These are phyloP conservation scores for Mortierella sp. DNA, from an alignment of 371 early-diverging fungal species.

Conservation along the genomic window DNA sequence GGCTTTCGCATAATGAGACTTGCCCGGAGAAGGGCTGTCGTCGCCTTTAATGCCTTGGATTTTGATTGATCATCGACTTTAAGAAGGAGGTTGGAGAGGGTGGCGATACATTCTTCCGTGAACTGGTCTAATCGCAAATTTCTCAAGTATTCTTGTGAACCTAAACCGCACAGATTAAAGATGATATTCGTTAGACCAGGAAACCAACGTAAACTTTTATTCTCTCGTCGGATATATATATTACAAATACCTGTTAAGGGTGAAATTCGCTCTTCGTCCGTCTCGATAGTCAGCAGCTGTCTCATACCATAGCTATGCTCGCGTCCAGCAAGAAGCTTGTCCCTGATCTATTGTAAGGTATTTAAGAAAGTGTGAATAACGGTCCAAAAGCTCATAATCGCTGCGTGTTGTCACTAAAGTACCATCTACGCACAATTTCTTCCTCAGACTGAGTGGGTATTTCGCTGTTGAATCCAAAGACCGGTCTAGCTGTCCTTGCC, in stretches of 20 bases:
- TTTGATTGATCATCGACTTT: slow-evolving; percentile 8
- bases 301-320: slow-evolving; percentile 17
- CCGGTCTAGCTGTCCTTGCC: background rate
- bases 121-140: slow-evolving; percentile 13
- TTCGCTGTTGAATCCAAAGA: slow-evolving; percentile 18
- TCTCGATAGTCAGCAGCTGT: slow-evolving; percentile 17
- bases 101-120: slow-evolving; percentile 8
- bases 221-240: background rate
- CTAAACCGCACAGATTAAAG: too few relatives aligned
- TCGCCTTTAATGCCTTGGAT: slow-evolving; percentile 13
- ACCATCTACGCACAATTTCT: slow-evolving; percentile 19
- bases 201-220: too few relatives aligned
- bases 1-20: slow-evolving; percentile 35
- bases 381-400: background rate
- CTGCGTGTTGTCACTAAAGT: background rate
- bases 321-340: slow-evolving; percentile 22
- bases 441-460: slow-evolving; percentile 24
- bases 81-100: slow-evolving; percentile 12
- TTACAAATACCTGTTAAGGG: slow-evolving; percentile 28
- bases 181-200: too few relatives aligned
- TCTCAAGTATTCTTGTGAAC: slow-evolving; percentile 10
- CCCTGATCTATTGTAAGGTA: slow-evolving; percentile 21
- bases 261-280: slow-evolving; percentile 22
- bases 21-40: slow-evolving; percentile 11
- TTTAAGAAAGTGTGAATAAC: background rate